Conservation (phyloP, 768 basidiomycete genomes). For the Cystofilobasidium ferigula region DNA sequence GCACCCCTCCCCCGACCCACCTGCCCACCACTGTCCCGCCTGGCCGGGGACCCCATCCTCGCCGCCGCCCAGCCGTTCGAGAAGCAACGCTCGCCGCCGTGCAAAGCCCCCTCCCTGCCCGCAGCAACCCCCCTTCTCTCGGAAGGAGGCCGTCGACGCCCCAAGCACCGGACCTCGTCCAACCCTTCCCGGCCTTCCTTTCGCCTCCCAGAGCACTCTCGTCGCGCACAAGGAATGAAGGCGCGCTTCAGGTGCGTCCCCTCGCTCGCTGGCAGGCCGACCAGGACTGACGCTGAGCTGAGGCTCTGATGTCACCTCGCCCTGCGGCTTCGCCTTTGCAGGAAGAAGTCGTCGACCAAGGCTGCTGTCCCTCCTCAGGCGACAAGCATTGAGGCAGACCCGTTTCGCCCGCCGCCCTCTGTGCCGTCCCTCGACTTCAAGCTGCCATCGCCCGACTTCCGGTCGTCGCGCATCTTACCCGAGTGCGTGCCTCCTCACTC, state of each 20-base stretch:
- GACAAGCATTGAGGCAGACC: neutral
- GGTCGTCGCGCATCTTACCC: slow-evolving; percentile 12
- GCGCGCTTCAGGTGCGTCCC: neutral
- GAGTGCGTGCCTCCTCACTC: slow-evolving; percentile 1
- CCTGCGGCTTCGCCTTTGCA: neutral
- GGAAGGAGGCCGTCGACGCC: no score
- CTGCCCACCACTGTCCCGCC: no score
- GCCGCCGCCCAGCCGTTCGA: no score
- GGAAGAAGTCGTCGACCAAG: slow-evolving; percentile 15
- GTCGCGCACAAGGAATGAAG: neutral
- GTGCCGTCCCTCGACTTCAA: neutral
- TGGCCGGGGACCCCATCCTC: no score
- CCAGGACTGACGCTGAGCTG: neutral
- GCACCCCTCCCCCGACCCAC: no score
- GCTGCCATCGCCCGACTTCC: slow-evolving; percentile 1
- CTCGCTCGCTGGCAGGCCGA: neutral
- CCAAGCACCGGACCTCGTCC: no score
- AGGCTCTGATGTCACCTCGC: neutral
- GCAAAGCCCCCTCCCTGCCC: no score
- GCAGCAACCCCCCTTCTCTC: no score
- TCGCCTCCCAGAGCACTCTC: neutral
- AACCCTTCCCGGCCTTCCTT: no score
- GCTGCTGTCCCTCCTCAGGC: neutral
- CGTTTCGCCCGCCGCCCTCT: neutral
- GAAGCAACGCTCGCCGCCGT: no score